Evolutionary conservation across 345 rosid genomes (phyloP), one percentile per base, ranked within the genome.

Genomic region (Gossypium raimondii): DNA sequence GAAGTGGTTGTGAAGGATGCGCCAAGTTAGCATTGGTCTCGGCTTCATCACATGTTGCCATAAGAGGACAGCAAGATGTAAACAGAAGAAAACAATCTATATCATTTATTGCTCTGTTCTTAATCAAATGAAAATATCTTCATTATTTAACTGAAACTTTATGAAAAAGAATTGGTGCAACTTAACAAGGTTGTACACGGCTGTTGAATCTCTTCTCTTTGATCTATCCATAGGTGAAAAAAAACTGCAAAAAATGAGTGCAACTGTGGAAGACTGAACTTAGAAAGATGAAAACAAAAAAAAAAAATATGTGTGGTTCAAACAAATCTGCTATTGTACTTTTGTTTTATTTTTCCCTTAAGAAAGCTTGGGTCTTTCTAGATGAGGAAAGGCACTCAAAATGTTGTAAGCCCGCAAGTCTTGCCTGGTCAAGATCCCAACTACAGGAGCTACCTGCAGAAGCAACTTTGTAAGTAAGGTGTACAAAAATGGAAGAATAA

Each of bases 391-490:
- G 56, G 92, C 94, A 38, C 77, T 76, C 82, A 88, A 78, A 78
- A 90, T 89, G 86, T 90, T 90, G 83, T 78, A 76, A 43, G 93
- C 87, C 83, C 86, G 83, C 69, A 94, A 82, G 73, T 94, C 97
- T 83, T 92, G 97, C 85, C 98, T 84, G 16, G 94, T 90, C 87
- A 92, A 76, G 80, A 94, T 85, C 51, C 98, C 97, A 3, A 88
- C 70, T 22, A 88, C 91, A 4, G 92, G 94, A 73, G 87, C 80
- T 53, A 75, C 84, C 98, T 92, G 85, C 84, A 75, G 76, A 11
- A 76, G 58, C 34, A 24, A 68, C 47, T 16, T 51, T 18, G 4
- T 24, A 10, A 14, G 4, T 24, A 17, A 14, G 56, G 12, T 2
- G 17, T 18, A 17, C 5, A 25, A 52, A 9, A 47, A 63, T 44